Percentiles rank a stretch among this genome's conserved stretches.
Evolutionary conservation across 345 rosid species (phyloP).

Genomic region (Garcia nutans): DNA sequence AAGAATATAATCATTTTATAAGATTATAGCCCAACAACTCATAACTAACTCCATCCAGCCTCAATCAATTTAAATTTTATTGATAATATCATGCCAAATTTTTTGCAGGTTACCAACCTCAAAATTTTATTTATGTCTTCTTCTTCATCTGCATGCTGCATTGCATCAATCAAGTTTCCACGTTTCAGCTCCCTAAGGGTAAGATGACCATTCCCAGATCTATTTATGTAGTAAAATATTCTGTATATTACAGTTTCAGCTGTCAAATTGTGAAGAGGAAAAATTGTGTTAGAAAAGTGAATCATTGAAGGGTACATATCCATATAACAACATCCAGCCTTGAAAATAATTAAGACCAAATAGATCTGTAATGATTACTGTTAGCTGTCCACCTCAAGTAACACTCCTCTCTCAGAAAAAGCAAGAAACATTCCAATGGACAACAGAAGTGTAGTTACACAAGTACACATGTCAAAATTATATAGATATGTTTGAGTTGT

Average conservation of each 20-base stretch:
- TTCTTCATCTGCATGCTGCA: constrained; percentile 96
- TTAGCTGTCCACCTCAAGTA: background rate
- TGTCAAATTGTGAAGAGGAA: constrained; percentile 41
- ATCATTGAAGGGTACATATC: background rate
- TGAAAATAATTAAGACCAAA: background rate
- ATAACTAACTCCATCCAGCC: background rate
- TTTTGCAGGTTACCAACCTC: constrained; percentile 47
- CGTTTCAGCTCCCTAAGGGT: constrained; percentile 90
- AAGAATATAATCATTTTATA: background rate
- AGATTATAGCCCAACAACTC: background rate
- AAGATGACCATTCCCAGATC: constrained; percentile 83
- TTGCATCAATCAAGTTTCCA: constrained; percentile 81
- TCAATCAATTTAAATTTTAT: background rate
- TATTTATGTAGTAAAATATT: constrained; percentile 90
- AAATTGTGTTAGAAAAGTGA: constrained; percentile 15
- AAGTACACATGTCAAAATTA: background rate
- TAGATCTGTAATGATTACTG: background rate
- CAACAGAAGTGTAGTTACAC: background rate
- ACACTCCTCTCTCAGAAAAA: background rate
- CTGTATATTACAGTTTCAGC: constrained; percentile 99
- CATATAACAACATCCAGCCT: background rate
- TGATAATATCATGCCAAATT: constrained; percentile 10
- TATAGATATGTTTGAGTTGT: background rate
- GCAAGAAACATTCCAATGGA: constrained; percentile 2
- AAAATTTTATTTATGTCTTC: constrained; percentile 96